These are phyloP conservation scores for Modicella reniformis DNA, from an alignment of 371 early-diverging fungal species.

Conservation along the genomic window DNA sequence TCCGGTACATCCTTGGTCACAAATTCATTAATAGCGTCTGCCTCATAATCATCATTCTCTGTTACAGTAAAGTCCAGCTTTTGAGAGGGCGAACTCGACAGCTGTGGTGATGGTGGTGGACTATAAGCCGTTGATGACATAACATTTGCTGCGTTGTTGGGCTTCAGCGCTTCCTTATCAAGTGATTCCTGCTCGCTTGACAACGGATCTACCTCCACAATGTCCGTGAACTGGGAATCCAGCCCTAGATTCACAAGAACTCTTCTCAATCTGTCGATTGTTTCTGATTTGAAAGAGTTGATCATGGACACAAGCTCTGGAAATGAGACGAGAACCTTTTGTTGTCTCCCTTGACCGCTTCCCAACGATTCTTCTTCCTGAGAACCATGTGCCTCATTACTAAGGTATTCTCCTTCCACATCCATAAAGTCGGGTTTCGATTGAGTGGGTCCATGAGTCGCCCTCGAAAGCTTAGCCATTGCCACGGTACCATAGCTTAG, in stretches of 20 bases:
- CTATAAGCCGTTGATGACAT: too few species aligned
- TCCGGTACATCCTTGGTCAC: too few species aligned
- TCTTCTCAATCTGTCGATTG: slow-evolving; percentile 7
- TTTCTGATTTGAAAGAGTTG: slow-evolving; percentile 16
- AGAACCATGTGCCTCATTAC: too few species aligned
- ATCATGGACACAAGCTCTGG: slow-evolving; percentile 21
- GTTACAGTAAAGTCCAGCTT: too few species aligned
- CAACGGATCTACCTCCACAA: background rate
- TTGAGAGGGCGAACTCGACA: too few species aligned
- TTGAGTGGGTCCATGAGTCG: background rate
- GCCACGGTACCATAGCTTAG: slow-evolving; percentile 2
- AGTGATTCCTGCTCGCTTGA: background rate
- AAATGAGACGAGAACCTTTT: slow-evolving; percentile 1
- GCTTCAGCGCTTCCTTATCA: background rate
- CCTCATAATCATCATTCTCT: too few species aligned
- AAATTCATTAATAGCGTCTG: too few species aligned
- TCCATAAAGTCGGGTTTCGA: background rate
- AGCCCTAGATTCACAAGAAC: slow-evolving; percentile 26
- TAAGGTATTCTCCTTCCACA: background rate
- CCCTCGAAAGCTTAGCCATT: slow-evolving; percentile 13
- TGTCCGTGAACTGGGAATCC: background rate
- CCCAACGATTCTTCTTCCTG: background rate
- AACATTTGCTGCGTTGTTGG: too few species aligned
- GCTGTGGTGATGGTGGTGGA: too few species aligned
- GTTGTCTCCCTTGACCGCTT: background rate